Evolutionary conservation across 768 basidiomycete genomes (phyloP), one percentile per base, ranked within the genome.

Genomic region (Mycena maculata): DNA sequence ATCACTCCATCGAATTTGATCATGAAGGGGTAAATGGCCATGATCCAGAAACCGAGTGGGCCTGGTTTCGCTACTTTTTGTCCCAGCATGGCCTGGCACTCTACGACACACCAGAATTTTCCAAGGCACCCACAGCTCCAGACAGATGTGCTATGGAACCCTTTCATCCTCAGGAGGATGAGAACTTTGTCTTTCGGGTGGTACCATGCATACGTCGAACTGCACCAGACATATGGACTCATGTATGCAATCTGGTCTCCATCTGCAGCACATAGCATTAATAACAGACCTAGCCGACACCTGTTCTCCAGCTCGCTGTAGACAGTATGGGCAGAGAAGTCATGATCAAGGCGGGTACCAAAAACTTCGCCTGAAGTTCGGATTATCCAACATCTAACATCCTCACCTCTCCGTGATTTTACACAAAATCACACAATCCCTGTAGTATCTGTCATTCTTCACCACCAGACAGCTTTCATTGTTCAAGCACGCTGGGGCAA

Each of bases 351-450:
- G 60, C 50, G 2, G n/a, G 60, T 62, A 3, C 28, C 20, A 9
- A 38, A 9, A 13, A n/a, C 7, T 22, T 53, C 50, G 4, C 15
- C 20, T 1, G 39, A 52, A 38, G 10, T 12, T 2, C 2, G n/a
- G 3, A 54, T 62, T 4, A 0, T 54, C 23, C 13, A 38, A 53
- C 42, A 50, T 4, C 42, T 62, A 22, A 11, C 50, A 6, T 31
- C 49, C 7, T 8, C 39, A 2, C 50, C 49, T 27, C 60, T 53
- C 20, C 60, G 60, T 11, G 30, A 53, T 28, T 3, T 2, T 27
- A 27, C 60, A 11, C 41, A 53, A 27, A 62, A 62, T 27, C 60
- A 53, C 30, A 62, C 60, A 7, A 62, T 62, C 16, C 42, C 60
- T 4, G 60, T 54, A 4, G 1, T 45, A 16, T 52, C 39, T 8